These are phyloP conservation scores for Pichia sp. DNA, from an alignment of 1,139 yeast species.

Conservation along the genomic window DNA sequence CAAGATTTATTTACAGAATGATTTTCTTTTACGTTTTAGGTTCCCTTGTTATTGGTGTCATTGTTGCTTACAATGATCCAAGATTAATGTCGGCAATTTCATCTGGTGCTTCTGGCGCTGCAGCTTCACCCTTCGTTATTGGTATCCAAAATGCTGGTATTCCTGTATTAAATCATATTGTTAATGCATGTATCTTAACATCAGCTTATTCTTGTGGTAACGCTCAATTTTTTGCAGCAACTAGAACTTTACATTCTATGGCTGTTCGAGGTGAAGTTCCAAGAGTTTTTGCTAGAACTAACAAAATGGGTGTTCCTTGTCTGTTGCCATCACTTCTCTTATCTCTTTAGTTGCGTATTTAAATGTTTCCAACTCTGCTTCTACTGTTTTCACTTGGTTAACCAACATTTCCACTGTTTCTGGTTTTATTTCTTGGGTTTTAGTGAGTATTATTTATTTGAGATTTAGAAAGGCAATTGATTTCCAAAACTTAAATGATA, in stretches of 20 bases:
- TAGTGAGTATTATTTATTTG: conserved; percentile 40
- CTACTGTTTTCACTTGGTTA: conserved; percentile 35
- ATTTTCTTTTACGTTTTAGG: conserved; percentile 43
- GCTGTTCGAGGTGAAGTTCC: conserved; percentile 83
- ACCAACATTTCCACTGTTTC: conserved; percentile 39
- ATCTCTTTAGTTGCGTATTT: conserved; percentile 36
- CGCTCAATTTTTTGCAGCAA: conserved; percentile 65
- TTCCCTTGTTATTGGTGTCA: conserved; percentile 39
- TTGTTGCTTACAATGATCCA: conserved; percentile 18
- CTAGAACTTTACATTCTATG: conserved; percentile 71
- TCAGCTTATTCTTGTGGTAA: conserved; percentile 66
- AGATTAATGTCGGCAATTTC: conserved; percentile 15
- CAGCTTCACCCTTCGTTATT: conserved; percentile 46
- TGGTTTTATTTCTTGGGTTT: conserved; percentile 40
- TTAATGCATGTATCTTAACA: conserved; percentile 61
- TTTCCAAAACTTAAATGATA: conserved; percentile 38
- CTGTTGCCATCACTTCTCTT: conserved; percentile 31
- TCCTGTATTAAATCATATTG: conserved; percentile 44
- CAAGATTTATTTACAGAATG: conserved; percentile 42
- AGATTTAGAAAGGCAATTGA: conserved; percentile 51
- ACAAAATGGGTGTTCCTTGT: conserved; percentile 50
- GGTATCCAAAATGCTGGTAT: conserved; percentile 44
- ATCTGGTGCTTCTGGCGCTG: conserved; percentile 32
- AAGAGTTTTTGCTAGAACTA: conserved; percentile 59
- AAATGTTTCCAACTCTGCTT: conserved; percentile 26